Evolutionary conservation across 192 early-diverging fungal genomes (phyloP).

Genomic region (Pilobolus umbonatus): DNA sequence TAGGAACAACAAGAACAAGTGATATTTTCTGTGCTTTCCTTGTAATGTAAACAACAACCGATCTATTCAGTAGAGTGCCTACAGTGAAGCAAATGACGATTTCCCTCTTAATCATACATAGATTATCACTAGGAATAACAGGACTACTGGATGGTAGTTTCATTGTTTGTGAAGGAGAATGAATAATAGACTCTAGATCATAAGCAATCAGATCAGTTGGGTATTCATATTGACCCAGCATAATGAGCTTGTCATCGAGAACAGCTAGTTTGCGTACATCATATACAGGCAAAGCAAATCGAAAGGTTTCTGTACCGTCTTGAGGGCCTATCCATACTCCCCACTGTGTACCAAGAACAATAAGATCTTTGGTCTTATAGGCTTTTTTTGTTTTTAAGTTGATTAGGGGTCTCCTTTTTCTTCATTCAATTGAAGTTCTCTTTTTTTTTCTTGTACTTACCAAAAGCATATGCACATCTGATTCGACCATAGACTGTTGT

Average conservation of each 20-base stretch:
- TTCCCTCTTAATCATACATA: neutral
- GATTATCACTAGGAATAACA: neutral
- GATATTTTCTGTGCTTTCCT: neutral
- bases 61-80: neutral
- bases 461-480: constrained; percentile 5
- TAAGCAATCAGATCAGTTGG: neutral
- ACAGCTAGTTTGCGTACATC: neutral
- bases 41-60: constrained; percentile 1
- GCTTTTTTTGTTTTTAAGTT: constrained; percentile 6
- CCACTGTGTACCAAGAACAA: constrained; percentile 13
- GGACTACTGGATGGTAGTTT: too few relatives aligned
- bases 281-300: neutral
- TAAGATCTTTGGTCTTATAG: too few relatives aligned
- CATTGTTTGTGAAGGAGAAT: too few relatives aligned
- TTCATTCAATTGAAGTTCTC: neutral
- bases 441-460: constrained; percentile 1
- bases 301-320: neutral
- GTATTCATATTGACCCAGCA: neutral
- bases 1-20: neutral
- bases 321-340: constrained; percentile 16
- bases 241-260: neutral
- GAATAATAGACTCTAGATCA: neutral
- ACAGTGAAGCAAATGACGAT: constrained; percentile 2
- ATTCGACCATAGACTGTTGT: neutral
- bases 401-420: neutral